phyloP scores from a whole-genome alignment of 106 monocot genomes.

The Xerophyta viscosa region DNA sequence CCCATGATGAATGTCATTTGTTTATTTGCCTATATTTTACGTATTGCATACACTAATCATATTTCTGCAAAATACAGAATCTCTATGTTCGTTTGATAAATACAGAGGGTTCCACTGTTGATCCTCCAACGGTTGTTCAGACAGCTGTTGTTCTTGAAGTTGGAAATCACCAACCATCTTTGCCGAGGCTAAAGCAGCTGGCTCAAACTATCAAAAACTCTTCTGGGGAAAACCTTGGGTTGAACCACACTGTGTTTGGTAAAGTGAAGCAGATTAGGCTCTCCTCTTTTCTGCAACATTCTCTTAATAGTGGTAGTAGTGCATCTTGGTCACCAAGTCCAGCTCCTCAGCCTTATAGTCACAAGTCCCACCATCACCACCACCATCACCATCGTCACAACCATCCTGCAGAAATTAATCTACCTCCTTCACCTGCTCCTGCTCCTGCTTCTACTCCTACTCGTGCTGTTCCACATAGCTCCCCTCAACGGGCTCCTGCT shows the following conservation, averaged over 20 bases:
- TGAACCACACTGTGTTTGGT: constrained; percentile 92
- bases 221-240: constrained; percentile 73
- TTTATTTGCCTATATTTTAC: too few relatives aligned
- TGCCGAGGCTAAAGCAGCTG: constrained; percentile 72
- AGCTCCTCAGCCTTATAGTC: constrained; percentile 36
- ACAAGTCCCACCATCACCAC: constrained; percentile 32
- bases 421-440: constrained; percentile 44
- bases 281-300: constrained; percentile 76
- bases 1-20: too few relatives aligned
- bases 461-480: too few relatives aligned
- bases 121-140: constrained; percentile 72
- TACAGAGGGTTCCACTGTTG: constrained; percentile 60
- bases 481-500: too few relatives aligned
- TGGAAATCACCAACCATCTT: constrained; percentile 57
- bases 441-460: constrained; percentile 6
- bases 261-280: constrained; percentile 89
- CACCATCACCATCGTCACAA: constrained; percentile 55
- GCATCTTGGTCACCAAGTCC: constrained; percentile 42
- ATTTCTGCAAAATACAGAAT: constrained; percentile 51
- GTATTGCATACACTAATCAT: neutral
- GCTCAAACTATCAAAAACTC: constrained; percentile 65
- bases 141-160: constrained; percentile 66
- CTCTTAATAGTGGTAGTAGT: constrained; percentile 39
- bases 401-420: constrained; percentile 15
- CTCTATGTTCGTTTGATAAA: constrained; percentile 82